phyloP scores from a whole-genome alignment of 2,329 filamentous ascomycete species.

The Colletotrichum cereale region DNA sequence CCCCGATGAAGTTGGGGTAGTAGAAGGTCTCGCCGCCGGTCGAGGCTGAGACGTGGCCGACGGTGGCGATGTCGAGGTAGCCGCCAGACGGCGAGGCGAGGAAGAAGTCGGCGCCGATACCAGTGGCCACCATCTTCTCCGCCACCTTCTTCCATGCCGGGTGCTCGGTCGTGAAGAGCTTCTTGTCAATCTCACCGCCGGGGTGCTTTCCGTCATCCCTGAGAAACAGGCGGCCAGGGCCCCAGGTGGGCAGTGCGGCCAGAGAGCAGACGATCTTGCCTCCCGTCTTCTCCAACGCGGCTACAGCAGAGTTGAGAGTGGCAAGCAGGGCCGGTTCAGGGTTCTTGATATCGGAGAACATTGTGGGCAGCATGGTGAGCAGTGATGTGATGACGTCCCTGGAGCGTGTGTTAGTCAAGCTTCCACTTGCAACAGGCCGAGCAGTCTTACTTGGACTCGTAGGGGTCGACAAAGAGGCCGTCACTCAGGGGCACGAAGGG shows the following conservation, averaged over 20 bases:
- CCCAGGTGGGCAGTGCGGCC: slow-evolving; percentile 90
- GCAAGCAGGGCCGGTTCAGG: slow-evolving; percentile 91
- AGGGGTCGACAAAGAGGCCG: slow-evolving; percentile 93
- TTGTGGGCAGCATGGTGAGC: slow-evolving; percentile 82
- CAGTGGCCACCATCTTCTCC: slow-evolving; percentile 87
- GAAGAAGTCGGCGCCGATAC: slow-evolving; percentile 94
- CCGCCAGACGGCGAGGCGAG: slow-evolving; percentile 89
- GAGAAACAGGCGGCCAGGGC: slow-evolving; percentile 85
- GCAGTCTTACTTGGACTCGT: slow-evolving; percentile 78
- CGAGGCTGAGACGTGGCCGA: slow-evolving; percentile 86
- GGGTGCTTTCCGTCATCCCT: slow-evolving; percentile 90
- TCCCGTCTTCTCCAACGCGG: slow-evolving; percentile 87
- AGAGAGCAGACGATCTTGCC: slow-evolving; percentile 93
- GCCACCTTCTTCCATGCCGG: slow-evolving; percentile 88
- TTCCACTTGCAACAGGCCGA: neutral
- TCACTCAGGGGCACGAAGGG: slow-evolving; percentile 94
- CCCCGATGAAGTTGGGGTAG: slow-evolving; percentile 94
- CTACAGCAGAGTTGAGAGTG: slow-evolving; percentile 83
- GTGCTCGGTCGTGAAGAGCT: slow-evolving; percentile 91
- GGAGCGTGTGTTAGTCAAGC: slow-evolving; percentile 44
- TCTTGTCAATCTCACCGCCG: slow-evolving; percentile 90
- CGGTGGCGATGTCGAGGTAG: slow-evolving; percentile 92
- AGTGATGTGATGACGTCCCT: slow-evolving; percentile 86
- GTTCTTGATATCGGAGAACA: slow-evolving; percentile 90
- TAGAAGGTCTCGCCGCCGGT: slow-evolving; percentile 98